These are phyloP conservation scores for Alternaria sp. DNA, from an alignment of 2,329 filamentous ascomycete genomes.

Conservation along the genomic window DNA sequence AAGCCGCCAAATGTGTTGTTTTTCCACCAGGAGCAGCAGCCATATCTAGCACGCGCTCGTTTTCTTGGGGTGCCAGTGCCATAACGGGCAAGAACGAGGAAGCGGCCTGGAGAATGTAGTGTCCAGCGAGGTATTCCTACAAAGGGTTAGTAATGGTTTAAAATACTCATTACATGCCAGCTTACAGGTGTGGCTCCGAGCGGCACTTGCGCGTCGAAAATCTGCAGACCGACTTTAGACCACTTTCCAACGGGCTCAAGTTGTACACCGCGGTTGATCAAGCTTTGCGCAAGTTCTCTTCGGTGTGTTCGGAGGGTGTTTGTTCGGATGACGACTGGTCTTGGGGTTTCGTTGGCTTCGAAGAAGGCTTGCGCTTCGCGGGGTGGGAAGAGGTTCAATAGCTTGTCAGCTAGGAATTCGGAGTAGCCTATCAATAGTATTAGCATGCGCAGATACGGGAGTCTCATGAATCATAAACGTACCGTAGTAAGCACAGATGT, in stretches of 20 bases:
- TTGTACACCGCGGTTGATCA: conserved; percentile 95
- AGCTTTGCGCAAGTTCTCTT: conserved; percentile 83
- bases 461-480: neutral
- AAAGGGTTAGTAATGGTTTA: neutral
- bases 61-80: conserved; percentile 91
- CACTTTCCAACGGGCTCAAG: conserved; percentile 97
- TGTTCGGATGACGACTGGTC: conserved; percentile 93
- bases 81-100: conserved; percentile 97
- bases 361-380: conserved; percentile 97
- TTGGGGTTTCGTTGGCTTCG: conserved; percentile 94
- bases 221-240: conserved; percentile 96
- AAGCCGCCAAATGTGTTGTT: conserved; percentile 91
- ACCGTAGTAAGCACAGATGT: conserved; percentile 93
- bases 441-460: neutral
- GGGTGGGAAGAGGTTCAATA: conserved; percentile 89
- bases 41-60: conserved; percentile 83
- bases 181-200: conserved; percentile 81
- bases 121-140: conserved; percentile 87
- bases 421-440: conserved; percentile 68
- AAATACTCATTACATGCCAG: neutral
- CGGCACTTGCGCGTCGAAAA: conserved; percentile 88
- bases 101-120: conserved; percentile 97
- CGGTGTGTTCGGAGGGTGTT: conserved; percentile 85
- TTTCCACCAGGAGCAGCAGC: conserved; percentile 89
- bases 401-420: conserved; percentile 91